These are phyloP conservation scores for Flaveria sonorensis DNA, from an alignment of 129 eudicot species.

Conservation along the genomic window DNA sequence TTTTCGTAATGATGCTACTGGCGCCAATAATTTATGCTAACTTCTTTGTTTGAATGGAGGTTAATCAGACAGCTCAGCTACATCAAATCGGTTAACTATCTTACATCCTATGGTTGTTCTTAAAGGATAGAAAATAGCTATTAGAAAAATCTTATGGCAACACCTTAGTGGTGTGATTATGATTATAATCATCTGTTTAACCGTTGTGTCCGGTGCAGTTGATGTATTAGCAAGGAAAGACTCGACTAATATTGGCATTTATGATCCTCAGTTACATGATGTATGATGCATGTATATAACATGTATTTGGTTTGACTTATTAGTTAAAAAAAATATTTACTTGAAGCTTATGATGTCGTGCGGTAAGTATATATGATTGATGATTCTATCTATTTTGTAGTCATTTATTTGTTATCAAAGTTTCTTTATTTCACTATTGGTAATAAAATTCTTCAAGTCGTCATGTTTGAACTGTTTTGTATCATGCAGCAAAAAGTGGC, in stretches of 20 bases:
- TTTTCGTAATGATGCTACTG: too few species aligned
- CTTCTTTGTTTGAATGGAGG: too few species aligned
- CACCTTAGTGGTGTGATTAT: too few species aligned
- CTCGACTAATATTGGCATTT: conserved; percentile 71
- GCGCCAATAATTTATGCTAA: too few species aligned
- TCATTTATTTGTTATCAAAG: too few species aligned
- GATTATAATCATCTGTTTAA: conserved; percentile 4
- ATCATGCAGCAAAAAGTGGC: conserved; percentile 93
- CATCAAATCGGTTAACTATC: too few species aligned
- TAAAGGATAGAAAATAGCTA: too few species aligned
- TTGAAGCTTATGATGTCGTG: conserved; percentile 2
- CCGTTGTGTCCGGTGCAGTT: conserved; percentile 46
- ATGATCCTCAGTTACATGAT: conserved; percentile 57
- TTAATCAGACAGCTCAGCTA: too few species aligned
- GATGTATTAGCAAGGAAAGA: conserved; percentile 79
- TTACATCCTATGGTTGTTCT: too few species aligned
- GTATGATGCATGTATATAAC: conserved; percentile 30
- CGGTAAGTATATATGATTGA: neutral
- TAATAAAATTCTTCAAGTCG: conserved; percentile 45
- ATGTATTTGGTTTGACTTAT: conserved; percentile 2
- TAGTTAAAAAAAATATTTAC: neutral
- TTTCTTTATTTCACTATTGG: neutral
- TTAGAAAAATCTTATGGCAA: too few species aligned
- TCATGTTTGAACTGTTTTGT: conserved; percentile 81
- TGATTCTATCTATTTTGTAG: neutral